These are phyloP conservation scores for Bryoerythrophyllum caledonicum DNA, from an alignment of 225 moss, liverwort and hornwort species.

Conservation along the genomic window DNA sequence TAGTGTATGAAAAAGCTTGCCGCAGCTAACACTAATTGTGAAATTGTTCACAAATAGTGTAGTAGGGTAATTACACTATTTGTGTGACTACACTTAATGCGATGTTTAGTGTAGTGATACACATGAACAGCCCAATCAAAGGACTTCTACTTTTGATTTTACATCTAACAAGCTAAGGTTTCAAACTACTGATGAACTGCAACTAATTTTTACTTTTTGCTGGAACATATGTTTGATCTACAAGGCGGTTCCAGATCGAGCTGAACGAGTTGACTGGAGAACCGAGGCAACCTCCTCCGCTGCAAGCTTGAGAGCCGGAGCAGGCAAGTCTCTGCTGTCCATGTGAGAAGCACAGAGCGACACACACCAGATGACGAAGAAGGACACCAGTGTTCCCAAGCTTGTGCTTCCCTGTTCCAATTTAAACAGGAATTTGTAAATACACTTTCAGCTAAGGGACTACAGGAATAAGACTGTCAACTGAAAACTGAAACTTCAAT, in stretches of 20 bases:
- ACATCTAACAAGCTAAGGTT: not conserved
- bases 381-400: slow-evolving; percentile 51
- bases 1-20: too few species aligned
- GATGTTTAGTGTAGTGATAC: too few species aligned
- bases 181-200: slow-evolving; percentile 10
- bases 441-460: not conserved
- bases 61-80: too few species aligned
- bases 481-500: not conserved
- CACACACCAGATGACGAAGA: slow-evolving; percentile 64
- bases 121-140: slow-evolving; percentile 19
- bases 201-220: not conserved
- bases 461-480: not conserved
- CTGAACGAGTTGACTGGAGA: slow-evolving; percentile 43
- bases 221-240: too few species aligned
- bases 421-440: not conserved
- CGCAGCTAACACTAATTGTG: too few species aligned
- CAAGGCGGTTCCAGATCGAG: slow-evolving; percentile 34
- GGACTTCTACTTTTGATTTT: slow-evolving; percentile 5
- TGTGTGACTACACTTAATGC: too few species aligned
- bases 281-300: slow-evolving; percentile 65
- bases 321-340: slow-evolving; percentile 53
- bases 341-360: slow-evolving; percentile 57
- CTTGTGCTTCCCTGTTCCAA: slow-evolving; percentile 45
- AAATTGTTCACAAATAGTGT: too few species aligned
- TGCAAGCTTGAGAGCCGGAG: slow-evolving; percentile 58